Base-by-base conservation (phyloP, 495 filamentous ascomycete species). In the Neurospora africana region DNA sequence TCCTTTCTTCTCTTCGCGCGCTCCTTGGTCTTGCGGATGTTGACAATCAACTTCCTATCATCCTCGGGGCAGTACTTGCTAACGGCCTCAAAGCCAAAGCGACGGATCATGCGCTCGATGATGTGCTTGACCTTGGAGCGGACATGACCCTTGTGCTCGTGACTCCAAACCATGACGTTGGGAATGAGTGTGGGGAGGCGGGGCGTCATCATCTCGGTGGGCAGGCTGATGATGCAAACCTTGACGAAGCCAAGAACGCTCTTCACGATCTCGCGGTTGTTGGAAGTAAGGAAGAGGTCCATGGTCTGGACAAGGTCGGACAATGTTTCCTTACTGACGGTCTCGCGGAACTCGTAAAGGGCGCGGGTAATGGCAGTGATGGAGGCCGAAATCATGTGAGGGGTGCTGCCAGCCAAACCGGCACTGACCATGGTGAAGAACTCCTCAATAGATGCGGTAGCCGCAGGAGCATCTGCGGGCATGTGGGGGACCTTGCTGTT, bases 371-470 rank as follows among this genome's bases (percentile, higher is more conserved):
- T 84, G 4, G 96, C 95, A 10, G 93, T 97, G 78, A 99, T 94
- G 11, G 91, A 92, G 6, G 95, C 95, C 9, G 92, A 94, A 72
- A 98, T 91, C 93, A 97, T 97, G 82, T 98, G 95, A 43, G 95
- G 94, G 21, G 93, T 92, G 72, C 86, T 89, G 53, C 93, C 95
- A 2, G 95, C 95, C 38, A 99, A 88, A 80, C 96, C 95, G 27
- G 95, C 96, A 68, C 92, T 94, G 39, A 99, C 90, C 95, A 99
- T 99, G 47, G 94, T 97, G 86, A 98, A 92, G 81, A 96, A 98
- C 79, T 98, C 95, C 75, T 98, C 94, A 36, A 98, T 85, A 17
- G 86, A 91, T 8, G 95, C 94, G 17, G 86, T 78, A 3, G 90
- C 93, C 70, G 87, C 82, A n/a, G 93, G 91, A 2, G 93, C 89